phyloP scores from a whole-genome alignment of 2,329 filamentous ascomycete species.

The Aspergillus fumigatus region DNA sequence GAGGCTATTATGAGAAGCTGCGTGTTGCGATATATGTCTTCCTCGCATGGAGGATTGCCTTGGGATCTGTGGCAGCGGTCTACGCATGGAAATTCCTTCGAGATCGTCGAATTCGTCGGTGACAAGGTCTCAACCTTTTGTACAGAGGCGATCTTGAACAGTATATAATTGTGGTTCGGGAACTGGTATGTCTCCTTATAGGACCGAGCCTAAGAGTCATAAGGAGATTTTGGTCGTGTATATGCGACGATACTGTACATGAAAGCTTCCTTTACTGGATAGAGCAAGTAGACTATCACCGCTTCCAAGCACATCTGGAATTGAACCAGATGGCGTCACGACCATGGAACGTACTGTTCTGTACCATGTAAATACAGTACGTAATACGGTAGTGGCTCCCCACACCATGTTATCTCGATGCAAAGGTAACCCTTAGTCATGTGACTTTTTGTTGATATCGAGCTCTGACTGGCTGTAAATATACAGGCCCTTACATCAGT shows the following conservation, averaged over 20 bases:
- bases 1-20: conserved; percentile 41
- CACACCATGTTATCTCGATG: background rate
- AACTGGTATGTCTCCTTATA: background rate
- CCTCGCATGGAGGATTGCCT: conserved; percentile 33
- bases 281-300: background rate
- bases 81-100: conserved; percentile 28
- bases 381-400: background rate
- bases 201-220: background rate
- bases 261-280: background rate
- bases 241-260: background rate
- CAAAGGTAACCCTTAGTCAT: background rate
- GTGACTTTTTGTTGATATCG: no score
- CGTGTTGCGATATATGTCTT: conserved; percentile 38
- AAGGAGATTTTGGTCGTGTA: background rate
- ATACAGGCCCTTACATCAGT: no score
- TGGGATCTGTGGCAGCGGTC: conserved; percentile 27
- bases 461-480: background rate
- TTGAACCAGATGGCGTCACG: background rate
- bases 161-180: background rate
- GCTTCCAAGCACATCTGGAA: background rate
- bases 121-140: background rate
- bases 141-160: background rate
- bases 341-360: conserved; percentile 2
- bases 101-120: background rate
- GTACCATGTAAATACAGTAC: background rate